A percentile compares a stretch with the other conserved stretches of the same genome.
Evolutionary conservation across 345 rosid genomes (phyloP).

Genomic region (Populus alba): DNA sequence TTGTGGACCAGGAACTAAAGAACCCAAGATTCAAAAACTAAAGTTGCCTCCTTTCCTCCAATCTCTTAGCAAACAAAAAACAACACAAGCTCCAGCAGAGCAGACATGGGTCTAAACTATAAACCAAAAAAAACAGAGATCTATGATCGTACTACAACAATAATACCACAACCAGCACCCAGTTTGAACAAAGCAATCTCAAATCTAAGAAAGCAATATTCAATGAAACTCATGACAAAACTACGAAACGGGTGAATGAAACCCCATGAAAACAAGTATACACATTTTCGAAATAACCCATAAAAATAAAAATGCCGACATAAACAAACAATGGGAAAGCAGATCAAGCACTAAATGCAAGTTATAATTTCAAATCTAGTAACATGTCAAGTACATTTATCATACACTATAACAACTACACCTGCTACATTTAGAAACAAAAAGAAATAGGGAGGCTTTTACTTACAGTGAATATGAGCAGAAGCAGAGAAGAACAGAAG

Average conservation of each 20-base stretch:
- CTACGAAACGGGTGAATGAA: neutral
- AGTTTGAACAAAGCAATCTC: neutral
- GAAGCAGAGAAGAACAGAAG: conserved; percentile 35
- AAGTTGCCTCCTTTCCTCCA: neutral
- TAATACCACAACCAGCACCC: neutral
- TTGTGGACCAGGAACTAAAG: neutral
- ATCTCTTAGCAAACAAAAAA: neutral
- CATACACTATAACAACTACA: no score
- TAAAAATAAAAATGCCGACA: neutral
- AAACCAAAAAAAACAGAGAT: conserved; percentile 6
- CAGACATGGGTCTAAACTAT: neutral
- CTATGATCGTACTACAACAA: neutral
- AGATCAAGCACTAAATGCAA: conserved; percentile 18
- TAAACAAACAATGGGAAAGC: neutral
- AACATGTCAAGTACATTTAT: neutral
- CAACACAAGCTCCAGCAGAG: neutral
- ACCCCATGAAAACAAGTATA: neutral
- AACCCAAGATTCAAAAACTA: conserved; percentile 10
- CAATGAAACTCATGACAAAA: conserved; percentile 2
- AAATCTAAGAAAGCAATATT: neutral
- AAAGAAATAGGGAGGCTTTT: neutral
- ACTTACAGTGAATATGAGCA: conserved; percentile 39
- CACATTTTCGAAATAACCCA: conserved; percentile 2
- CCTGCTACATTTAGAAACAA: no score
- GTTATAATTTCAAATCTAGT: neutral